Conservation (phyloP, 257 asterid species). For the Fraxinus excelsior region DNA sequence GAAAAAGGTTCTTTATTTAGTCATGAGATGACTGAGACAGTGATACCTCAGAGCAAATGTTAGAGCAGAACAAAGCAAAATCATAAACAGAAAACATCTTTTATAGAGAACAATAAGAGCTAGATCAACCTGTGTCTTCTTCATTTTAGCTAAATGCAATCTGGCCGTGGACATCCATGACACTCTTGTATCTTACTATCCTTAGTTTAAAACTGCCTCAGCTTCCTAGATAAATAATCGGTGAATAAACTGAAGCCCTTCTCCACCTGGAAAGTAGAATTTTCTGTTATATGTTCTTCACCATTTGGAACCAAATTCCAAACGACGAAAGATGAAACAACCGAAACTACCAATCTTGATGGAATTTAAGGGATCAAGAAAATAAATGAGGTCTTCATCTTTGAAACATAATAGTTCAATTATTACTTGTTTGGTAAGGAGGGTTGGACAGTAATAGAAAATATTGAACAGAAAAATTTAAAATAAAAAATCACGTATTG, state of each 20-base stretch:
- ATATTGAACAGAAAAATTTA: no score
- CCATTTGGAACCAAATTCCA: not conserved
- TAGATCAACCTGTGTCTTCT: conserved; percentile 40
- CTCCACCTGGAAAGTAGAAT: conserved; percentile 36
- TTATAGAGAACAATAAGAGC: conserved; percentile 6
- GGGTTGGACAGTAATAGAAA: no score
- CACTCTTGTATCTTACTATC: conserved; percentile 21
- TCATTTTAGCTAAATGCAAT: conserved; percentile 50
- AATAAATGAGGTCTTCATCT: not conserved
- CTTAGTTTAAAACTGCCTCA: conserved; percentile 13
- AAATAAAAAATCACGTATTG: no score
- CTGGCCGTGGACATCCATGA: conserved; percentile 41
- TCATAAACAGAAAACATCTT: not conserved
- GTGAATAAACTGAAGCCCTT: conserved; percentile 18
- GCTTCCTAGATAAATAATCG: conserved; percentile 17
- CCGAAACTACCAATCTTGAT: not conserved
- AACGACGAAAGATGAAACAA: not conserved
- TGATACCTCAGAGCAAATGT: not conserved
- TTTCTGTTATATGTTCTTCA: not conserved
- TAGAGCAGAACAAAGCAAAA: not conserved
- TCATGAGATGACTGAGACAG: not conserved
- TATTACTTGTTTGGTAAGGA: no score
- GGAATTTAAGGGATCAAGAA: not conserved
- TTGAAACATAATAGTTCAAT: not conserved
- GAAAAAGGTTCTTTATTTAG: conserved; percentile 23